phyloP scores from a whole-genome alignment of 1,284 basidiomycete genomes.

The Trametes pubescens region DNA sequence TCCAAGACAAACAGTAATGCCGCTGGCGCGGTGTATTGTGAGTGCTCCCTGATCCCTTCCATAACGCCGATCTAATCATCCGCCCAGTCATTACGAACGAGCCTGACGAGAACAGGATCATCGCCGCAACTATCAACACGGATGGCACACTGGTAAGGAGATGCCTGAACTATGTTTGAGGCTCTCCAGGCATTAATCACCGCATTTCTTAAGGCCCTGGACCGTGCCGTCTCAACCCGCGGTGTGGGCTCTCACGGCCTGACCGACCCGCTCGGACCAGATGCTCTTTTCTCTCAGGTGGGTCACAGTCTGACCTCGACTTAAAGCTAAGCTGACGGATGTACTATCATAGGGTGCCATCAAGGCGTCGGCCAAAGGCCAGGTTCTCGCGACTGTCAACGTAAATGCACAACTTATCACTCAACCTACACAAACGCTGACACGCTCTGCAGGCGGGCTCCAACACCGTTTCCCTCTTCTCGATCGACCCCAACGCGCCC shows the following conservation, averaged over 20 bases:
- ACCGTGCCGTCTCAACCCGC: constrained; percentile 42
- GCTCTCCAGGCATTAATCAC: not conserved
- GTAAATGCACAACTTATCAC: constrained; percentile 37
- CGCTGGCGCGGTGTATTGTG: constrained; percentile 25
- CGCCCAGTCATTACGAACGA: constrained; percentile 35
- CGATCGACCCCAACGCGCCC: constrained; percentile 51
- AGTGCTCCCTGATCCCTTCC: not conserved
- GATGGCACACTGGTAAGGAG: constrained; percentile 32
- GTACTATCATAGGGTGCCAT: constrained; percentile 46
- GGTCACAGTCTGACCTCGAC: not conserved
- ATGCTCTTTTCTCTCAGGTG: constrained; percentile 53
- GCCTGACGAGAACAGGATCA: constrained; percentile 30
- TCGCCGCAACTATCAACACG: constrained; percentile 31
- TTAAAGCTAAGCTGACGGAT: no score
- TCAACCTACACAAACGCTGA: not conserved
- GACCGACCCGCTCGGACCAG: constrained; percentile 45
- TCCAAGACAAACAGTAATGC: not conserved
- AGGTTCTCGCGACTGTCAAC: constrained; percentile 53
- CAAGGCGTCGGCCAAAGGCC: constrained; percentile 48
- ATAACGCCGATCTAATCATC: not conserved
- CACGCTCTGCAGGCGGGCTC: constrained; percentile 48
- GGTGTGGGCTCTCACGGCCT: constrained; percentile 51
- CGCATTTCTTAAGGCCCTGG: constrained; percentile 16
- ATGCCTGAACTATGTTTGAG: not conserved
- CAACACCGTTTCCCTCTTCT: constrained; percentile 54